phyloP scores from a whole-genome alignment of 805 yeast genomes.

The Cyberlindnera veronae region DNA sequence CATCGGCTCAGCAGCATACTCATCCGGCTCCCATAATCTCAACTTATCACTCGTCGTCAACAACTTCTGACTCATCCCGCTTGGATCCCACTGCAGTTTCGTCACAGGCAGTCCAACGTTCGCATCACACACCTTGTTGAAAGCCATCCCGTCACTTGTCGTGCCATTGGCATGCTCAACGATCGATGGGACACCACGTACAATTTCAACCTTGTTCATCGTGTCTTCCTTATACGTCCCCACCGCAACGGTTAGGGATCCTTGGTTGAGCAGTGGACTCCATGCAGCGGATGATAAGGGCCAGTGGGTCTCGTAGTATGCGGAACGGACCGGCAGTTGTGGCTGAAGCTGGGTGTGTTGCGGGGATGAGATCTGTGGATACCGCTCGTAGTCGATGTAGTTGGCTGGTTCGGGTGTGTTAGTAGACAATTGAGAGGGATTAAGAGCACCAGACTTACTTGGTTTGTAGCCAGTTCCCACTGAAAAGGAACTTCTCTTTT shows the following conservation, averaged over 20 bases:
- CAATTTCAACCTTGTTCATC: constrained; percentile 58
- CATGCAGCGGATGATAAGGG: constrained; percentile 54
- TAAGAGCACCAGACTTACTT: constrained; percentile 12
- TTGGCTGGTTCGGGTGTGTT: not conserved
- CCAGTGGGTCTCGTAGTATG: constrained; percentile 45
- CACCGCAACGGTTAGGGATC: constrained; percentile 54
- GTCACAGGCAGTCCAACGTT: constrained; percentile 68
- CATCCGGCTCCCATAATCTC: constrained; percentile 54
- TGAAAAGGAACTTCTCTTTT: constrained; percentile 28
- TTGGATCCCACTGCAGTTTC: constrained; percentile 68
- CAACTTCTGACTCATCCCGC: constrained; percentile 37
- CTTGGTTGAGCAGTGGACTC: constrained; percentile 30
- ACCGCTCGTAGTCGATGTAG: constrained; percentile 15
- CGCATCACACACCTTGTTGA: constrained; percentile 47
- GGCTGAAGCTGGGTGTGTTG: constrained; percentile 15
- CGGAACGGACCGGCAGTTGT: constrained; percentile 32
- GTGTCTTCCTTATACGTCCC: constrained; percentile 80
- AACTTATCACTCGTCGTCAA: constrained; percentile 73
- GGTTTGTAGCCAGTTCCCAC: constrained; percentile 22
- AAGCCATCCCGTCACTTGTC: constrained; percentile 35
- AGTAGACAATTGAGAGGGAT: not conserved
- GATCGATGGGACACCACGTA: constrained; percentile 32
- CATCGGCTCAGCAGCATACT: constrained; percentile 18
- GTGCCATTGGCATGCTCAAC: constrained; percentile 27
- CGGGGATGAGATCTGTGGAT: constrained; percentile 12